Evolutionary conservation across 1,284 basidiomycete species (phyloP), one percentile per base, ranked within the genome.

Genomic region (Dichomitus squalens): DNA sequence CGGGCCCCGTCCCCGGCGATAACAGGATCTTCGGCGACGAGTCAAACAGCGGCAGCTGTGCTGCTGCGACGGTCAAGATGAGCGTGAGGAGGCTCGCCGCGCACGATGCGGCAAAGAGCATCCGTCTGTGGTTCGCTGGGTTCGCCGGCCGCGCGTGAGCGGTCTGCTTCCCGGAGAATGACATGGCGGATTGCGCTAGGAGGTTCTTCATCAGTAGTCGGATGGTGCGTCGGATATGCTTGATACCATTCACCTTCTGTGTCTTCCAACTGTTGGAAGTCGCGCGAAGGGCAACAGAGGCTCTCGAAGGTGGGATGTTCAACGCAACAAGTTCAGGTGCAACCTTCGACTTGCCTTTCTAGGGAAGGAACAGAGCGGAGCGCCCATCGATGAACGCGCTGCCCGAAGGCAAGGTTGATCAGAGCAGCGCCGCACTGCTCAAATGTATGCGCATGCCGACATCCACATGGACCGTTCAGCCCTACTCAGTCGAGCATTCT

Each of bases 21-120:
- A 66, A 50, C 14, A 75, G 47, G 5, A 75, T 55, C 35, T 76
- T 70, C 0, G 86, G 78, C 4, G 81, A 82, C 1, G 75, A 67
- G 51, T 82, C 80, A 54, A 82, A 82, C 25, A 74, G 62, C 3
- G 78, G 70, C 1, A 75, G 57, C 16, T 67, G 64, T 4, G 72
- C 51, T 36, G 76, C 51, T 18, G 69, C 46, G 0, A 73, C 64
- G 57, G 79, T 75, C 35, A 63, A n/a, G 7, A 50, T 0, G 18
- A 63, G 44, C 5, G 61, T 63, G 29, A 54, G 35, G 6, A 52
- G 7, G 4, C 57, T 58, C 7, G 58, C 52, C 1, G 21, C 11
- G 33, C 16, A 48, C 0, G 61, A 60, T 4, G 52, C 29, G 7
- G 12, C 27, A 23, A 50, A 35, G 11, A 61, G 54, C 4, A 56